Percentiles rank a stretch among this genome's conserved stretches.
These are phyloP conservation scores for Lactarius hengduanensis DNA, from an alignment of 768 basidiomycete species.

Conservation along the genomic window DNA sequence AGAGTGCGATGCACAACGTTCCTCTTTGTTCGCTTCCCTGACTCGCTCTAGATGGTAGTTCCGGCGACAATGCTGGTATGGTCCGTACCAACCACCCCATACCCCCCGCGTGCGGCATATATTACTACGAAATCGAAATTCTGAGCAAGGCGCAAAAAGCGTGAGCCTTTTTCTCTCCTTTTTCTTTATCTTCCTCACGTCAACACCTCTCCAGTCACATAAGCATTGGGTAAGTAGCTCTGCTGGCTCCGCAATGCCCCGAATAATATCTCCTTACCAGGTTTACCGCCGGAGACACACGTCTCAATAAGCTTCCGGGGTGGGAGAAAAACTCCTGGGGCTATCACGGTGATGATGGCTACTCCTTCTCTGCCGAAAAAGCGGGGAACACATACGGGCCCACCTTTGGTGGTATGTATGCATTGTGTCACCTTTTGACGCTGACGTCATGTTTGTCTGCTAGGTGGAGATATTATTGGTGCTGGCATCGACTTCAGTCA, in stretches of 20 bases:
- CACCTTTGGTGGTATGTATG: conserved; percentile 70
- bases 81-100: conserved; percentile 76
- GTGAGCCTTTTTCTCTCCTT: conserved; percentile 42
- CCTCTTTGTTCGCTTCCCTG: conserved; percentile 5
- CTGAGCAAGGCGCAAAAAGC: conserved; percentile 78
- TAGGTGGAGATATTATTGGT: conserved; percentile 86
- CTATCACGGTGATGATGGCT: conserved; percentile 90
- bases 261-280: conserved; percentile 38
- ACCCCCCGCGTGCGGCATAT: conserved; percentile 85
- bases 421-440: not conserved
- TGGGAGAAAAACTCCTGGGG: conserved; percentile 89
- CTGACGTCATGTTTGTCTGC: conserved; percentile 20
- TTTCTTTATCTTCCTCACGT: conserved; percentile 28
- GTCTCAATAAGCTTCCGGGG: conserved; percentile 75
- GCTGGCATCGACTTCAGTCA: conserved; percentile 90
- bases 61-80: conserved; percentile 55
- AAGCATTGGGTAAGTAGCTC: conserved; percentile 67
- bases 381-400: conserved; percentile 73
- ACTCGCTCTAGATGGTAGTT: conserved; percentile 20
- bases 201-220: conserved; percentile 53
- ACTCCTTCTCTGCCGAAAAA: conserved; percentile 69
- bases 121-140: conserved; percentile 92
- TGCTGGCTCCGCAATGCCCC: conserved; percentile 1
- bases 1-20: conserved; percentile 20
- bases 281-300: conserved; percentile 64